These are phyloP conservation scores for Thelonectria rubi DNA, from an alignment of 2,329 filamentous ascomycete species.

Conservation along the genomic window DNA sequence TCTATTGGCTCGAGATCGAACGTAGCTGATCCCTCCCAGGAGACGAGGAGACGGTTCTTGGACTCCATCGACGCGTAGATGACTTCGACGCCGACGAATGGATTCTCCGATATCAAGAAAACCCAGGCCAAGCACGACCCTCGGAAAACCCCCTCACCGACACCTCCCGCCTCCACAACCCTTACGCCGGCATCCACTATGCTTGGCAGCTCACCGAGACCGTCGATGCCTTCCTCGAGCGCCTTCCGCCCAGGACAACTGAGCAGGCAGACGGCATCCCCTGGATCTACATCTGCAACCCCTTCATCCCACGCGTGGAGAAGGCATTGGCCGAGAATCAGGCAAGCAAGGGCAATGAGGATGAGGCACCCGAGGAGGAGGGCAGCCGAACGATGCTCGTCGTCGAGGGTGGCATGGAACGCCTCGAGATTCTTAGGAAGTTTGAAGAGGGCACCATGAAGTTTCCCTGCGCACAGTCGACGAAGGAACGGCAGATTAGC, in stretches of 20 bases:
- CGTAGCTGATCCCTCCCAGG: conserved; percentile 54
- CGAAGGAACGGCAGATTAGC: conserved; percentile 58
- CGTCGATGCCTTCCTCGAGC: conserved; percentile 70
- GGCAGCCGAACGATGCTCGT: conserved; percentile 60
- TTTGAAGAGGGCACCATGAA: conserved; percentile 60
- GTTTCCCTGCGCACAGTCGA: conserved; percentile 45
- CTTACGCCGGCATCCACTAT: conserved; percentile 61
- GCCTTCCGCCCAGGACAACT: conserved; percentile 74
- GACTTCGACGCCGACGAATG: conserved; percentile 61
- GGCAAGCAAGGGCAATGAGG: conserved; percentile 55
- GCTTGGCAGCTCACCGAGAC: conserved; percentile 73
- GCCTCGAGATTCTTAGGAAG: conserved; percentile 55
- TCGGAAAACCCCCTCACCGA: conserved; percentile 30
- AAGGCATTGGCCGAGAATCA: conserved; percentile 49
- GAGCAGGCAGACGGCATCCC: conserved; percentile 54
- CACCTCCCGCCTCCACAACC: conserved; percentile 61
- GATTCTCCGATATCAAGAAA: conserved; percentile 41
- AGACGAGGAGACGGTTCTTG: conserved; percentile 57
- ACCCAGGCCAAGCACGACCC: conserved; percentile 42
- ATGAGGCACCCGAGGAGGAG: conserved; percentile 58
- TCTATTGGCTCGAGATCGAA: background rate
- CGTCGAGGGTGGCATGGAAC: conserved; percentile 60
- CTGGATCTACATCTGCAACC: conserved; percentile 81
- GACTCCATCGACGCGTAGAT: conserved; percentile 60
- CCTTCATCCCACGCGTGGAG: conserved; percentile 55